These are phyloP conservation scores for Paramecium octaurelia DNA, from an alignment of 73 alveolate genomes.

Conservation along the genomic window DNA sequence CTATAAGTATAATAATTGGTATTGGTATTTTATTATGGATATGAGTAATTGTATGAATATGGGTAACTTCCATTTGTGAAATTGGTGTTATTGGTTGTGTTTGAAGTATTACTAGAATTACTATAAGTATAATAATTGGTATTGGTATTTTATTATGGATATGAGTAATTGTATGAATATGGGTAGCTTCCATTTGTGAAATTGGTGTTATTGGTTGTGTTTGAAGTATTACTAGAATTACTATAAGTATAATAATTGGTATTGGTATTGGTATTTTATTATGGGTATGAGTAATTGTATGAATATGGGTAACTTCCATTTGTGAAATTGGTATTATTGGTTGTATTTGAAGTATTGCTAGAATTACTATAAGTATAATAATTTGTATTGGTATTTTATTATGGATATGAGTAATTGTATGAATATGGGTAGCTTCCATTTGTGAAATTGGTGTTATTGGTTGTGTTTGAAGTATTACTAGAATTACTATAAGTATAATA, in stretches of 20 bases:
- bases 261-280: background rate
- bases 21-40: background rate
- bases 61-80: background rate
- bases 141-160: background rate
- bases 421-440: background rate
- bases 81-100: background rate
- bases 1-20: background rate
- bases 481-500: background rate
- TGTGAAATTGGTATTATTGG: background rate
- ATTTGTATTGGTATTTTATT: background rate
- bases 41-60: background rate
- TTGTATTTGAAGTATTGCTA: background rate
- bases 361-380: background rate
- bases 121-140: background rate
- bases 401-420: background rate
- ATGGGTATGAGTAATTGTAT: background rate
- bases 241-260: background rate
- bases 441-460: background rate
- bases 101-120: too few species aligned
- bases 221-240: background rate
- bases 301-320: background rate
- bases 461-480: too few species aligned
- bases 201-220: background rate
- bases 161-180: background rate
- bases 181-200: background rate